Conservation (phyloP, 306 rosid genomes). For the Cicer pinnatifidum region DNA sequence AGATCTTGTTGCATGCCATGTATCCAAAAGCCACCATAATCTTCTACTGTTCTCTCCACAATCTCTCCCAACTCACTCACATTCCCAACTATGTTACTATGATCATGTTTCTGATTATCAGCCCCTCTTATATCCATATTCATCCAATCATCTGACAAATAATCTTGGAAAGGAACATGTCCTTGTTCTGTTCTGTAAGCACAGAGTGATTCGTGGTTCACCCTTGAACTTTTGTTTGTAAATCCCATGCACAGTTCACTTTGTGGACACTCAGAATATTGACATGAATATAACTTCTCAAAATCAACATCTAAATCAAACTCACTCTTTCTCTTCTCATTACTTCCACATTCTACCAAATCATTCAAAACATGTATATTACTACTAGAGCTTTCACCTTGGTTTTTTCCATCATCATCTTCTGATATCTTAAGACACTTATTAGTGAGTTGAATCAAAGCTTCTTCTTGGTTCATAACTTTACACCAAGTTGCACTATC, state of each 20-base stretch:
- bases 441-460: conserved; percentile 40
- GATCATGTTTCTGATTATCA: conserved; percentile 29
- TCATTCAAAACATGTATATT: neutral
- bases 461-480: conserved; percentile 62
- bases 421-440: conserved; percentile 44
- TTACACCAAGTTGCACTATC: conserved; percentile 65
- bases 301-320: conserved; percentile 38
- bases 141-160: conserved; percentile 52
- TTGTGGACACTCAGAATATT: conserved; percentile 40
- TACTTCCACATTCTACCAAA: neutral
- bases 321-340: conserved; percentile 48
- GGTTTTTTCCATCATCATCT: neutral
- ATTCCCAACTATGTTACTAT: neutral
- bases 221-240: conserved; percentile 48
- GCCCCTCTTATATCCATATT: conserved; percentile 48
- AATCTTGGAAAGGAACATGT: conserved; percentile 11
- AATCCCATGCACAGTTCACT: conserved; percentile 46
- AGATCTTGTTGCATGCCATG: conserved; percentile 41
- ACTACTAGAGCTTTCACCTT: conserved; percentile 23
- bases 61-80: conserved; percentile 20
- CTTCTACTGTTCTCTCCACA: conserved; percentile 27
- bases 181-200: conserved; percentile 4
- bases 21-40: conserved; percentile 47
- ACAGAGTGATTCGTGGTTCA: conserved; percentile 43
- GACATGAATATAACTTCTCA: conserved; percentile 39